phyloP scores from a whole-genome alignment of 2,329 filamentous ascomycete genomes.

The Clonostachys sp. region DNA sequence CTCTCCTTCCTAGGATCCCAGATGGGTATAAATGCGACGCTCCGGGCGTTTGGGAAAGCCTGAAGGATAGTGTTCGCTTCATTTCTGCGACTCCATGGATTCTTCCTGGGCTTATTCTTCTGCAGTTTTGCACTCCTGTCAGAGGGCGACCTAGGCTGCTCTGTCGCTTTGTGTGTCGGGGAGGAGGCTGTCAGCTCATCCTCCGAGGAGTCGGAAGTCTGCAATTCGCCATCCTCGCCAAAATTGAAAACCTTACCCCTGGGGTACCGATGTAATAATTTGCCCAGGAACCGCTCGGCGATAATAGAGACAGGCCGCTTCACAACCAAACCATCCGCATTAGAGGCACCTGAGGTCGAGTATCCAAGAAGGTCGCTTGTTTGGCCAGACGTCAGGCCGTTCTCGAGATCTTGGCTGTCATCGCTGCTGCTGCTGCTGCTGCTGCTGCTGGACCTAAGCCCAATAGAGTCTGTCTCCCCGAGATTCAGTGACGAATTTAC shows the following conservation, averaged over 20 bases:
- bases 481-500: too few species aligned
- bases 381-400: not conserved
- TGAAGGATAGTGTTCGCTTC: slow-evolving; percentile 21
- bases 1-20: slow-evolving; percentile 39
- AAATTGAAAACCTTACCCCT: slow-evolving; percentile 40
- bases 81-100: not conserved
- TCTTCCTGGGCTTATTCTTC: not conserved
- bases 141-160: too few species aligned
- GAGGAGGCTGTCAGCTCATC: slow-evolving; percentile 4
- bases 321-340: not conserved
- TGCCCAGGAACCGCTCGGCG: slow-evolving; percentile 13
- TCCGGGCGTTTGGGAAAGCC: slow-evolving; percentile 36
- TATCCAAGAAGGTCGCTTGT: not conserved
- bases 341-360: not conserved
- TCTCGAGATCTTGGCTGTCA: not conserved
- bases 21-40: slow-evolving; percentile 39
- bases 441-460: not conserved
- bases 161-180: not conserved
- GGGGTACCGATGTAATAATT: slow-evolving; percentile 37
- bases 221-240: slow-evolving; percentile 26
- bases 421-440: not conserved
- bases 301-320: not conserved
- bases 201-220: slow-evolving; percentile 19
- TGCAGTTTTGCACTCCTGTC: too few species aligned
- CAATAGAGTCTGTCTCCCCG: not conserved